Conservation (phyloP, 768 basidiomycete genomes). For the Pisolithus marmoratus region DNA sequence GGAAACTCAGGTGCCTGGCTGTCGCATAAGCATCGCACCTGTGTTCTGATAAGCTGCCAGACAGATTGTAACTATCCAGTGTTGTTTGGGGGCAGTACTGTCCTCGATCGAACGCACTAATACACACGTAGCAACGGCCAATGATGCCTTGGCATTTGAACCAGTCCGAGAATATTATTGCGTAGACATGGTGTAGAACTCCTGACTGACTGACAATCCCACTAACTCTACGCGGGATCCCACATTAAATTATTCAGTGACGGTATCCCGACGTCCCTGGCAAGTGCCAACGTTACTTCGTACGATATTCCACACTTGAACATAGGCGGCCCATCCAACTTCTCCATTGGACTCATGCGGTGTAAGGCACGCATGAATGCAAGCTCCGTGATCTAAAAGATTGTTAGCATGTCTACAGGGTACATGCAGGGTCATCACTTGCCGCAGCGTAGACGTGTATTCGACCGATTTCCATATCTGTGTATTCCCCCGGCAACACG, state of each 20-base stretch:
- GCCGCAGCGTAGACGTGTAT: slow-evolving; percentile 58
- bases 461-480: slow-evolving; percentile 66
- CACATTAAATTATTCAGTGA: slow-evolving; percentile 60
- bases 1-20: not conserved
- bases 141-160: not conserved
- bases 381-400: slow-evolving; percentile 57
- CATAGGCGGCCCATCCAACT: slow-evolving; percentile 61
- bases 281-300: slow-evolving; percentile 47
- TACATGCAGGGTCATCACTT: slow-evolving; percentile 18
- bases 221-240: slow-evolving; percentile 37
- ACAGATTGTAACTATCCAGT: too few relatives aligned
- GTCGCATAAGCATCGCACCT: not conserved
- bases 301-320: slow-evolving; percentile 73
- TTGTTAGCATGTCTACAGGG: not conserved
- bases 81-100: too few relatives aligned
- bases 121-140: not conserved
- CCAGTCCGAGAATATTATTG: not conserved
- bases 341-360: slow-evolving; percentile 54
- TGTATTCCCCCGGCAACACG: slow-evolving; percentile 59
- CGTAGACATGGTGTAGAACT: too few relatives aligned
- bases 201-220: not conserved
- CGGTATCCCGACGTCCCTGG: slow-evolving; percentile 53
- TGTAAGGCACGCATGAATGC: slow-evolving; percentile 61
- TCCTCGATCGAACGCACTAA: not conserved
- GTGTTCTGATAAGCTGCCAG: too few relatives aligned